A percentile compares a stretch with the other conserved stretches of the same genome.
These are phyloP conservation scores for Magnaporthiopsis rhizophila DNA, from an alignment of 2,329 filamentous ascomycete genomes.

Conservation along the genomic window DNA sequence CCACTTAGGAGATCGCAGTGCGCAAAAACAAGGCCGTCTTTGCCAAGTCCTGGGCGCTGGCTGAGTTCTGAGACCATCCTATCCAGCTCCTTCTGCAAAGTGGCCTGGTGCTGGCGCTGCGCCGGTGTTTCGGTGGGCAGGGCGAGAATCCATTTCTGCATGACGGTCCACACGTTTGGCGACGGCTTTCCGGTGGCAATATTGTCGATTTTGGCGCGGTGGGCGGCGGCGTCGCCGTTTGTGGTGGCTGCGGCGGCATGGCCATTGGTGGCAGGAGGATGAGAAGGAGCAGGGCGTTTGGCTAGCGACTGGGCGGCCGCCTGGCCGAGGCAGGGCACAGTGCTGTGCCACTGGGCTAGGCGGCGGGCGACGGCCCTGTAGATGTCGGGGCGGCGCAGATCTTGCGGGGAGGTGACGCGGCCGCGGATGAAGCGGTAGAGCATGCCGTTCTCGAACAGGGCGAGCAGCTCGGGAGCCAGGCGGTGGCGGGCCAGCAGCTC, in stretches of 20 bases:
- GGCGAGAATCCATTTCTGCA: conserved; percentile 91
- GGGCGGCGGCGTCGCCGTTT: conserved; percentile 24
- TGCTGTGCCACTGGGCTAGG: conserved; percentile 89
- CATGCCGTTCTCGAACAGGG: conserved; percentile 91
- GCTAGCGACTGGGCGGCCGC: conserved; percentile 24
- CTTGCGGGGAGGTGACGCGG: conserved; percentile 68
- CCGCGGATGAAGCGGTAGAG: conserved; percentile 88
- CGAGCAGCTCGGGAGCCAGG: conserved; percentile 79
- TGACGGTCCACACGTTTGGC: conserved; percentile 90
- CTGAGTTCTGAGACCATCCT: conserved; percentile 64
- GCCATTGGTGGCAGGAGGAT: conserved; percentile 20
- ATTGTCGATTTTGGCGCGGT: conserved; percentile 35
- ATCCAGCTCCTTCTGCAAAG: conserved; percentile 67
- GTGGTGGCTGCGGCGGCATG: conserved; percentile 14
- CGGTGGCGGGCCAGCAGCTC: conserved; percentile 76
- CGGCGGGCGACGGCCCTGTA: conserved; percentile 77
- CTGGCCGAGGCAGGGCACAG: conserved; percentile 46
- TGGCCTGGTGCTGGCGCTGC: conserved; percentile 58
- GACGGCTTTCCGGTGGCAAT: conserved; percentile 59
- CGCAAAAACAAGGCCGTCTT: conserved; percentile 76
- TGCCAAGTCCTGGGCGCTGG: conserved; percentile 67
- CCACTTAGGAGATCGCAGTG: conserved; percentile 95
- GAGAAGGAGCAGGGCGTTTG: conserved; percentile 22
- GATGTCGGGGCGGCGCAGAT: conserved; percentile 67
- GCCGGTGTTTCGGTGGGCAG: conserved; percentile 66